Base-by-base conservation (phyloP, 148 eudicot genomes). In the Nepenthes mirabilis region DNA sequence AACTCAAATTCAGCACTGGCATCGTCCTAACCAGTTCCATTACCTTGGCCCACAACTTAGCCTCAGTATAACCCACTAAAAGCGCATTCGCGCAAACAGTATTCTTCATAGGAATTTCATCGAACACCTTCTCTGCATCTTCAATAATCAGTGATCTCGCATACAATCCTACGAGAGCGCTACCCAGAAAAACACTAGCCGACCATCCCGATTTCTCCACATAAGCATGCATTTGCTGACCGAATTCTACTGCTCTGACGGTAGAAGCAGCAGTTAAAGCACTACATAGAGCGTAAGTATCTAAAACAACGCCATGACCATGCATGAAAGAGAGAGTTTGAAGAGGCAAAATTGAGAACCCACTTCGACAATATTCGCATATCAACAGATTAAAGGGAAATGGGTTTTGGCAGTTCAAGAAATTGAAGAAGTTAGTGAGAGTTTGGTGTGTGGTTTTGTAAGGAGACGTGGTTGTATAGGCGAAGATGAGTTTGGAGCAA, bases 131-230 rank as follows among this genome's bases (percentile, higher is more conserved):
- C 2, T 61, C 78, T 49, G 93, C 96, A 62, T 79, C 83, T 52
- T 52, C 34, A n/a, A 75, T 47, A 59, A 71, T 62, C 59, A 69
- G 7, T 37, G 69, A 48, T 67, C 82, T 88, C 2, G 77, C 72
- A 56, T 84, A 82, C 33, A 82, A 60, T 62, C 79, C 86, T 47
- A 88, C 74, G 64, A 84, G 74, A 65, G 91, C 83, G 68, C 95
- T 80, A 7, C 88, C 90, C 68, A 88, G 79, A 74, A 78, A 84
- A 61, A 88, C 88, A 74, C 88, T 84, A 9, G 76, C 66, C 13
- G 68, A 56, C 85, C 85, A 84, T 1, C 95, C 95, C 1, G 79
- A 80, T 77, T 80, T 88, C 49, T 23, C 58, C 36, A 77, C 73
- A 69, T 66, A 60, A 43, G 74, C 63, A 72, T 84, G 91, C 37